Evolutionary conservation across 2,329 filamentous ascomycete genomes (phyloP), one percentile per base, ranked within the genome.

Genomic region (Fusarium sp.): DNA sequence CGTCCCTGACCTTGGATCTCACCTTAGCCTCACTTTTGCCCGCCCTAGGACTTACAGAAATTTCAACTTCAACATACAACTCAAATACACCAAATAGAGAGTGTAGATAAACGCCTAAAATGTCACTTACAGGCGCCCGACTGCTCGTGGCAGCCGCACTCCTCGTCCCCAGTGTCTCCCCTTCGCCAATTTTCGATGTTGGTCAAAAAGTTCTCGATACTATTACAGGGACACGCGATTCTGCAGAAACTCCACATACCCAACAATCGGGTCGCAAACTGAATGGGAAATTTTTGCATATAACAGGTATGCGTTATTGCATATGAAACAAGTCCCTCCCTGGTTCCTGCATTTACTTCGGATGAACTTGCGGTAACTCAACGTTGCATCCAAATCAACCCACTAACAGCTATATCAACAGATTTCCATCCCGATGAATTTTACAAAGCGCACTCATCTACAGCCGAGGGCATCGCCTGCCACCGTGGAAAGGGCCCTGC

Each of bases 361-460:
- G 59, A 64, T 23, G 45, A 63, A 63, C 37, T 39, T 29, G 46
- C 47, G 36, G 46, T 20, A 51, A 40, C 37, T 18, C 43, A 52
- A 35, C 35, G 59, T 42, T 33, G 35, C 40, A 46, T 51, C 27
- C 20, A 49, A 47, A 41, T 21, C 37, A 63, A 17, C 14, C 52
- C 52, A 64, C 66, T 70, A 55, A 69, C 57, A 53, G 43, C n/a
- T 37, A 13, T 29, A 41, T 58, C 53, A 36, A 25, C 71, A 97
- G 96, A 99, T 80, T 87, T 98, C 72, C 96, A 99, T 75, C 93
- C 94, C 45, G 96, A 99, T 78, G 87, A 88, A 41, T 92, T 92
- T 79, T 99, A 97, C 84, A 90, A 93, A 78, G 79, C 87, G 10
- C 91, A 94, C 77, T 87, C 92, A 13, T 91, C 91, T 23, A 91